Evolutionary conservation across 306 rosid species (phyloP).

Genomic region (Begonia fuchsioides): DNA sequence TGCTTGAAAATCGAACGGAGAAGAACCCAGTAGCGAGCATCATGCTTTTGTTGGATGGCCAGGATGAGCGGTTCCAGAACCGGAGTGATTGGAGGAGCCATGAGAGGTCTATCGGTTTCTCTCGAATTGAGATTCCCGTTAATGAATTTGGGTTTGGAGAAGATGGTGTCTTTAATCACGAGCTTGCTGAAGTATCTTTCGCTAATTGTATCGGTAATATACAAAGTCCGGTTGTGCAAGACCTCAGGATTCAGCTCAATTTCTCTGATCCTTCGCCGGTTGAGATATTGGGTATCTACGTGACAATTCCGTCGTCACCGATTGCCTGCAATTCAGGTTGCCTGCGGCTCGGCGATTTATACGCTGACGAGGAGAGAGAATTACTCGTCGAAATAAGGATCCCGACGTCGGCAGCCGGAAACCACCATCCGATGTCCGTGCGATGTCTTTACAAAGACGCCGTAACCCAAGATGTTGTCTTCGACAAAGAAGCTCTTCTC

Average conservation of each 20-base stretch:
- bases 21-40: constrained; percentile 61
- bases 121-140: constrained; percentile 76
- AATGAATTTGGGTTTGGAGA: constrained; percentile 52
- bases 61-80: constrained; percentile 27
- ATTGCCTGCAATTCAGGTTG: constrained; percentile 32
- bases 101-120: constrained; percentile 49
- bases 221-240: constrained; percentile 60
- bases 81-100: constrained; percentile 5
- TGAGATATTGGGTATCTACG: constrained; percentile 46
- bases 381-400: constrained; percentile 46
- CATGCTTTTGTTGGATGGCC: constrained; percentile 65
- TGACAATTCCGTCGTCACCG: constrained; percentile 38
- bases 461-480: constrained; percentile 43
- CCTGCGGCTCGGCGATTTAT: constrained; percentile 62
- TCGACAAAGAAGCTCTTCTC: constrained; percentile 36
- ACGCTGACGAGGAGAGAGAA: constrained; percentile 73
- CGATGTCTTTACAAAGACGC: constrained; percentile 67
- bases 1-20: constrained; percentile 59
- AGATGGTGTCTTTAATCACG: constrained; percentile 31
- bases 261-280: constrained; percentile 24
- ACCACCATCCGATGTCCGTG: constrained; percentile 51
- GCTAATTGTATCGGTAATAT: constrained; percentile 62
- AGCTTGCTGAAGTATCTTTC: constrained; percentile 57
- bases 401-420: constrained; percentile 20
- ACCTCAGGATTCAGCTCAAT: constrained; percentile 51